A percentile compares a stretch with the other conserved stretches of the same genome.
phyloP scores from a whole-genome alignment of 345 rosid species.

The Eucalyptus sideroxylon region DNA sequence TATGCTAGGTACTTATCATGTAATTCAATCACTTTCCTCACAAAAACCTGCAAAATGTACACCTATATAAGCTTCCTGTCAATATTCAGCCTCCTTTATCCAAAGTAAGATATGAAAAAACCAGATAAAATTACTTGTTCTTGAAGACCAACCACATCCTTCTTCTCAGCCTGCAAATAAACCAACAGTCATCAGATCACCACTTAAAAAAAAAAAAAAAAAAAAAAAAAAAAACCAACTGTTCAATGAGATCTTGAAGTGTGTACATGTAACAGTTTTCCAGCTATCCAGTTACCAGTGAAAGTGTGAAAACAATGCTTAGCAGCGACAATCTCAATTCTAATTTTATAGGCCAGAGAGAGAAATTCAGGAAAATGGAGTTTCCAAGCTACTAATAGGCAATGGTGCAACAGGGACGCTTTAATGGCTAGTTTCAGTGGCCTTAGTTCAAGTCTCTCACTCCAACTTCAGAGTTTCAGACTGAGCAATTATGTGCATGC shows the following conservation, averaged over 20 bases:
- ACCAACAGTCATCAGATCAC: not conserved
- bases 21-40: slow-evolving; percentile 54
- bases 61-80: not conserved
- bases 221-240: not conserved
- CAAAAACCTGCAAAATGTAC: slow-evolving; percentile 31
- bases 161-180: slow-evolving; percentile 15
- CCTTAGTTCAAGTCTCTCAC: not conserved
- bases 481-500: not conserved
- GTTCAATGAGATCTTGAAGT: not conserved
- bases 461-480: not conserved
- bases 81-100: not conserved
- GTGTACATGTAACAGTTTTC: not conserved
- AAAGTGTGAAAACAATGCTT: not conserved
- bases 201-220: not conserved
- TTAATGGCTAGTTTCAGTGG: not conserved
- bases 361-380: not conserved
- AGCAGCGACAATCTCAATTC: not conserved
- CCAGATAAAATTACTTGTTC: slow-evolving; percentile 31
- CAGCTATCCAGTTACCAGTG: not conserved
- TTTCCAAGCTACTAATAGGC: not conserved
- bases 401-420: not conserved
- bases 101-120: not conserved
- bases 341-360: not conserved
- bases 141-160: slow-evolving; percentile 16
- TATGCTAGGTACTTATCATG: slow-evolving; percentile 59